phyloP scores from a whole-genome alignment of 345 rosid genomes.

The Brassica juncea region DNA sequence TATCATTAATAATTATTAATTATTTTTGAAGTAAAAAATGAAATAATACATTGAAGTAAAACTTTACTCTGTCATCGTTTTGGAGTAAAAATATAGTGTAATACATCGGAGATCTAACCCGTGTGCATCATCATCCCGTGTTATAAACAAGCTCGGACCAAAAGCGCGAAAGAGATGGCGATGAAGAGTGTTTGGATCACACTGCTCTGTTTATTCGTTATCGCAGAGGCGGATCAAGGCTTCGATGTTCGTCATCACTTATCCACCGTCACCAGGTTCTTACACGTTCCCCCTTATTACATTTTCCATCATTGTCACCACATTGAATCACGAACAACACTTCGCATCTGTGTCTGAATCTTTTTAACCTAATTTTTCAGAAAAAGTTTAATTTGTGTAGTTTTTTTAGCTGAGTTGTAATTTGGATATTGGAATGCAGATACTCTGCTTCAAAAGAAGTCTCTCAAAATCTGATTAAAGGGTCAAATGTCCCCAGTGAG shows the following conservation, averaged over 20 bases:
- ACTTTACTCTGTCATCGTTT: too few species aligned
- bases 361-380: background rate
- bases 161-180: conserved; percentile 5
- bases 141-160: background rate
- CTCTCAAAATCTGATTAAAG: conserved; percentile 37
- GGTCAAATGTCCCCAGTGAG: conserved; percentile 52
- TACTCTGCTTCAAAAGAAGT: conserved; percentile 64
- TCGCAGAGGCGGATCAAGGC: conserved; percentile 47
- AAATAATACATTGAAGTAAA: too few species aligned
- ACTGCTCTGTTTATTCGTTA: conserved; percentile 28
- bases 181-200: conserved; percentile 28
- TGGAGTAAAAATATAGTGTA: too few species aligned
- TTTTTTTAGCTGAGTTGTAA: background rate
- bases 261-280: conserved; percentile 68
- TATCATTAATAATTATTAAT: too few species aligned
- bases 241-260: conserved; percentile 78
- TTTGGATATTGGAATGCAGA: conserved; percentile 46
- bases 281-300: background rate
- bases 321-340: conserved; percentile 7
- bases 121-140: conserved; percentile 1
- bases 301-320: background rate
- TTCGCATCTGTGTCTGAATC: conserved; percentile 3
- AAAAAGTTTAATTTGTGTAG: background rate
- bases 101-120: background rate
- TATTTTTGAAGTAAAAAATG: too few species aligned